These are phyloP conservation scores for Cercophora sp. DNA, from an alignment of 495 filamentous ascomycete genomes.

Conservation along the genomic window DNA sequence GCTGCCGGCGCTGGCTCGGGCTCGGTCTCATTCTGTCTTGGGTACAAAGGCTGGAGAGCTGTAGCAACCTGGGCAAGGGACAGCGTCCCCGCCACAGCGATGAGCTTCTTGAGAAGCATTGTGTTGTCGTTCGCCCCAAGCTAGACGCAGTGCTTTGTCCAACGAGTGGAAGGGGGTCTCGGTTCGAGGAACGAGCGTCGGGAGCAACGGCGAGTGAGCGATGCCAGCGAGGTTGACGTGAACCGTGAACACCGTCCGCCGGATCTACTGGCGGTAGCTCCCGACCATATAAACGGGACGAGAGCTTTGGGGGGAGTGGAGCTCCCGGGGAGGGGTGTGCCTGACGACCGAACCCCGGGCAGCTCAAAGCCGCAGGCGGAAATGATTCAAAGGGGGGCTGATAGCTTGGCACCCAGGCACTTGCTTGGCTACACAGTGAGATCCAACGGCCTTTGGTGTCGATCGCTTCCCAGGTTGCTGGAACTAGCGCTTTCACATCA, in stretches of 20 bases:
- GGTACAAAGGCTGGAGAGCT: constrained; percentile 13
- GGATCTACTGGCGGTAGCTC: constrained; percentile 22
- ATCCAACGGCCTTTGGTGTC: no score
- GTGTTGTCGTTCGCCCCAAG: constrained; percentile 12
- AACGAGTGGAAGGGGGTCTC: constrained; percentile 18
- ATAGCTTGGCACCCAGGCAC: constrained; percentile 22
- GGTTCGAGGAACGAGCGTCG: constrained; percentile 19
- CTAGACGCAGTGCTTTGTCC: constrained; percentile 4
- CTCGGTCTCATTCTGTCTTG: constrained; percentile 13
- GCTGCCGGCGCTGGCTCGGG: neutral
- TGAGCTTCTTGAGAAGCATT: constrained; percentile 28
- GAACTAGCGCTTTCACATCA: no score
- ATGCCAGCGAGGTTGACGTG: constrained; percentile 14
- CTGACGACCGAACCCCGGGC: neutral
- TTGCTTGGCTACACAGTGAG: no score
- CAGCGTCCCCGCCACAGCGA: constrained; percentile 23
- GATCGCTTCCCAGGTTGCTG: no score
- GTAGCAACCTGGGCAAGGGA: constrained; percentile 20
- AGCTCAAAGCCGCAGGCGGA: neutral
- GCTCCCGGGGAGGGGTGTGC: neutral
- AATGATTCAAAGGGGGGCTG: constrained; percentile 22
- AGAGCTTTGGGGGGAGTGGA: constrained; percentile 2
- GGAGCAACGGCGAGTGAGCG: constrained; percentile 23
- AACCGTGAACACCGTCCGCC: constrained; percentile 1
- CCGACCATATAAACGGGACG: constrained; percentile 27